Conservation (phyloP, 257 asterid species). For the Mitragyna speciosa region DNA sequence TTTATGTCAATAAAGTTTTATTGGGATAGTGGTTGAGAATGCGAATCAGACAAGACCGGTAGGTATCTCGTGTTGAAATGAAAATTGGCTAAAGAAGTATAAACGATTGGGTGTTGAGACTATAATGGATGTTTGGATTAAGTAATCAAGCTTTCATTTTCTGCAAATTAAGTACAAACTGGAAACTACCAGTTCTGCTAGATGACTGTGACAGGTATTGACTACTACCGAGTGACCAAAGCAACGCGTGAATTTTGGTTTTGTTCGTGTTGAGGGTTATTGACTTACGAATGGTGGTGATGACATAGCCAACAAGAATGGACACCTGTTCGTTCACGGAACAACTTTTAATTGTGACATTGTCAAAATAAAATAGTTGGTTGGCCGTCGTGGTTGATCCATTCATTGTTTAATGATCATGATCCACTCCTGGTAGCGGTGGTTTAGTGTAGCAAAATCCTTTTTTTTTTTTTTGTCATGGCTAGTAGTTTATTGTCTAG, state of each 20-base stretch:
- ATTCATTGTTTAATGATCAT: not conserved
- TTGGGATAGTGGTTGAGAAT: not conserved
- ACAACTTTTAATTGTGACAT: not conserved
- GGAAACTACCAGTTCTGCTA: not conserved
- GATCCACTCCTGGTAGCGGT: not conserved
- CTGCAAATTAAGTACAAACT: not conserved
- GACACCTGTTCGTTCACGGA: slow-evolving; percentile 19
- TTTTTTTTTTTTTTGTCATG: not conserved
- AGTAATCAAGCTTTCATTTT: not conserved
- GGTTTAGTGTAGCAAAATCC: not conserved
- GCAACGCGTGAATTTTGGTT: not conserved
- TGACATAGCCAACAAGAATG: not conserved
- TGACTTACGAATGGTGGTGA: not conserved
- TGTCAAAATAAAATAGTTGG: not conserved
- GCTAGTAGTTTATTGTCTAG: not conserved
- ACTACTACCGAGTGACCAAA: slow-evolving; percentile 3
- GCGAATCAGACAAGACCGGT: not conserved
- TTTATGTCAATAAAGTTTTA: not conserved
- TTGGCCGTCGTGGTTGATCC: not conserved
- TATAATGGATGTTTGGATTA: not conserved
- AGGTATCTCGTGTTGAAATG: not conserved
- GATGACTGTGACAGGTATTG: not conserved
- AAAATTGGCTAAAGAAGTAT: not conserved
- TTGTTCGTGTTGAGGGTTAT: not conserved
- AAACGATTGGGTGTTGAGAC: not conserved